phyloP scores from a whole-genome alignment of 2,329 filamentous ascomycete genomes.

The Trichoderma sp. region DNA sequence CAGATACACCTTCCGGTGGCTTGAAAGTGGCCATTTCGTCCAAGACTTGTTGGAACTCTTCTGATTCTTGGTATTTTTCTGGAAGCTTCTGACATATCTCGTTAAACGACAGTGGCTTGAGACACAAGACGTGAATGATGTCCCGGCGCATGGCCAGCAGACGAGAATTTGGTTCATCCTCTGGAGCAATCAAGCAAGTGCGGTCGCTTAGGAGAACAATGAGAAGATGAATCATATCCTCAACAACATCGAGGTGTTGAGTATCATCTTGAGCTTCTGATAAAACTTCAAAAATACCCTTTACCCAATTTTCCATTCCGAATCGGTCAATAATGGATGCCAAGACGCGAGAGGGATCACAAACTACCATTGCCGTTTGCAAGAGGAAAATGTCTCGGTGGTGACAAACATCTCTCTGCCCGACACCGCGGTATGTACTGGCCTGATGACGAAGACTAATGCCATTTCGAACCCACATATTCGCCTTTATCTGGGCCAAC shows the following conservation, averaged over 20 bases:
- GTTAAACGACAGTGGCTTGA: constrained; percentile 93
- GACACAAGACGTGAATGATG: constrained; percentile 90
- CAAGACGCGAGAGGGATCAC: constrained; percentile 78
- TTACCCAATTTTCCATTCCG: constrained; percentile 84
- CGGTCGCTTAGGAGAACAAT: constrained; percentile 90
- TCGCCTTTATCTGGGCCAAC: constrained; percentile 96
- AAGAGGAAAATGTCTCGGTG: constrained; percentile 93
- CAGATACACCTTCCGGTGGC: constrained; percentile 84
- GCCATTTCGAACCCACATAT: constrained; percentile 98
- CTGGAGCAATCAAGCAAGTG: constrained; percentile 70
- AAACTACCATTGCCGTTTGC: constrained; percentile 86
- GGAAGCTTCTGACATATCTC: constrained; percentile 84
- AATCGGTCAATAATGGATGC: constrained; percentile 91
- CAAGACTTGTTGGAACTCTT: constrained; percentile 82
- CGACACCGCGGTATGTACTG: constrained; percentile 86
- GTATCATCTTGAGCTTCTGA: constrained; percentile 77
- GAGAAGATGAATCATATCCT: constrained; percentile 92
- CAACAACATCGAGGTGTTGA: constrained; percentile 89
- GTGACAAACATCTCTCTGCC: constrained; percentile 87
- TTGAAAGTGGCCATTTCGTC: constrained; percentile 88
- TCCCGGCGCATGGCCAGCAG: constrained; percentile 79
- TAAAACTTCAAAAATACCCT: constrained; percentile 73
- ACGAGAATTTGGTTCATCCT: constrained; percentile 66
- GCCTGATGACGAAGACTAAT: constrained; percentile 95
- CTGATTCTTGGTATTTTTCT: constrained; percentile 85